Conservation (phyloP, 2,329 filamentous ascomycete species). For the Sclerotinia sclerotiorum region DNA sequence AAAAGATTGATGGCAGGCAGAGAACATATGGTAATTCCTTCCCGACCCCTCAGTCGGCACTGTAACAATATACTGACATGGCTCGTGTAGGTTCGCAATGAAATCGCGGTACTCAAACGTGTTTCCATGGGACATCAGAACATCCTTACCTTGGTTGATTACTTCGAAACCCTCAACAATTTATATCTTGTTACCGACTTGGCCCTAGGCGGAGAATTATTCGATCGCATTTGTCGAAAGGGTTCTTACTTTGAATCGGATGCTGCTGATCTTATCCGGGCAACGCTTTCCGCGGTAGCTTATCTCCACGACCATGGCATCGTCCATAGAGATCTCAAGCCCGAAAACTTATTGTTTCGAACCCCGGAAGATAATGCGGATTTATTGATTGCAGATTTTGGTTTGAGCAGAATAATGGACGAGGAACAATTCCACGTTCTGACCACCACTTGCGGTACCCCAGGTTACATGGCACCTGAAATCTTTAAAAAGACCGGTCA, state of each 20-base stretch:
- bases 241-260: slow-evolving; percentile 98
- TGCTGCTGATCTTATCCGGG: slow-evolving; percentile 90
- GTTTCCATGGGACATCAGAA: slow-evolving; percentile 99
- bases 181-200: slow-evolving; percentile 97
- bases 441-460: slow-evolving; percentile 95
- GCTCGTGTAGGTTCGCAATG: slow-evolving; percentile 77
- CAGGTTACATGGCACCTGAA: slow-evolving; percentile 98
- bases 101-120: slow-evolving; percentile 94
- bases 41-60: slow-evolving; percentile 11
- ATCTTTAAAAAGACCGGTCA: slow-evolving; percentile 99
- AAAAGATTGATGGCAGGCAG: slow-evolving; percentile 96
- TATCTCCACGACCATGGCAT: slow-evolving; percentile 99
- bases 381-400: slow-evolving; percentile 95
- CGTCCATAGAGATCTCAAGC: slow-evolving; percentile 95
- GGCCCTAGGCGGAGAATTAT: slow-evolving; percentile 91
- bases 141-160: slow-evolving; percentile 95
- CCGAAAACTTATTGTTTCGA: slow-evolving; percentile 93
- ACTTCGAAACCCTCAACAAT: slow-evolving; percentile 99
- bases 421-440: slow-evolving; percentile 97
- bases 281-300: slow-evolving; percentile 93
- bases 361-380: slow-evolving; percentile 98
- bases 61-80: background rate
- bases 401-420: slow-evolving; percentile 95
- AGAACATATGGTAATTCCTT: slow-evolving; percentile 82
- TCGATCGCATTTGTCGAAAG: slow-evolving; percentile 98